Percentiles rank a stretch among this genome's conserved stretches.
Conservation (phyloP, 495 filamentous ascomycete species). For the Penicillium verhagenii region DNA sequence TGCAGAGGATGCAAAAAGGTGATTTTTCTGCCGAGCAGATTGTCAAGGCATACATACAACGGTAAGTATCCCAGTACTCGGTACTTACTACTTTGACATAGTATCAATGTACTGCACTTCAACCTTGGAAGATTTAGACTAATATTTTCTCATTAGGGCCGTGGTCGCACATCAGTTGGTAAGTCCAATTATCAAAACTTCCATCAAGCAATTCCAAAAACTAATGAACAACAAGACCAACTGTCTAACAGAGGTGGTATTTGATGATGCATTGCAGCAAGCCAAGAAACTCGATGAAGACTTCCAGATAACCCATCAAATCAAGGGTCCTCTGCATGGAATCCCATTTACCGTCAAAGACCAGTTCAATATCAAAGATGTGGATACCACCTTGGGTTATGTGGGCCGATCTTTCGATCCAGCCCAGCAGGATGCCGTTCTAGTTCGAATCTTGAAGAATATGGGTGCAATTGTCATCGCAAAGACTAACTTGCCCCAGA, state of each 20-base stretch:
- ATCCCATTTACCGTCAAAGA: conserved; percentile 66
- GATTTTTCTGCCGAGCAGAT: conserved; percentile 44
- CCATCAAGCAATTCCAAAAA: no score
- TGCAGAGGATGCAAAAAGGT: conserved; percentile 34
- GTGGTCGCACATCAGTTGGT: conserved; percentile 57
- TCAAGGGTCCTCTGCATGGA: conserved; percentile 62
- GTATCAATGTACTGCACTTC: no score
- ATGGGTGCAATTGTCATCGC: conserved; percentile 56
- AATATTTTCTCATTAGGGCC: conserved; percentile 35
- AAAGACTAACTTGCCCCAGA: conserved; percentile 62
- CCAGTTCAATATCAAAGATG: conserved; percentile 62
- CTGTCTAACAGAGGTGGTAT: conserved; percentile 64
- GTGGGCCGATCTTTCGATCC: conserved; percentile 51
- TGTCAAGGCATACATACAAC: conserved; percentile 46
- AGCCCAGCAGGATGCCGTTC: conserved; percentile 46
- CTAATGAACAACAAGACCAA: conserved; percentile 40
- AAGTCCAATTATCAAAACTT: conserved; percentile 8
- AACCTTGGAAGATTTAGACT: no score
- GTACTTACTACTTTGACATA: background rate
- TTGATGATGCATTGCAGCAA: conserved; percentile 57
- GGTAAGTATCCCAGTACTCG: conserved; percentile 30
- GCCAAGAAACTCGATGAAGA: conserved; percentile 56
- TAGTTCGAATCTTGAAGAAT: conserved; percentile 44
- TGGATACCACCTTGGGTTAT: conserved; percentile 59
- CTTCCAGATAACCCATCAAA: conserved; percentile 41